A percentile compares a stretch with the other conserved stretches of the same genome.
Conservation (phyloP, 305 asterid genomes). For the Fraxinus paxiana region DNA sequence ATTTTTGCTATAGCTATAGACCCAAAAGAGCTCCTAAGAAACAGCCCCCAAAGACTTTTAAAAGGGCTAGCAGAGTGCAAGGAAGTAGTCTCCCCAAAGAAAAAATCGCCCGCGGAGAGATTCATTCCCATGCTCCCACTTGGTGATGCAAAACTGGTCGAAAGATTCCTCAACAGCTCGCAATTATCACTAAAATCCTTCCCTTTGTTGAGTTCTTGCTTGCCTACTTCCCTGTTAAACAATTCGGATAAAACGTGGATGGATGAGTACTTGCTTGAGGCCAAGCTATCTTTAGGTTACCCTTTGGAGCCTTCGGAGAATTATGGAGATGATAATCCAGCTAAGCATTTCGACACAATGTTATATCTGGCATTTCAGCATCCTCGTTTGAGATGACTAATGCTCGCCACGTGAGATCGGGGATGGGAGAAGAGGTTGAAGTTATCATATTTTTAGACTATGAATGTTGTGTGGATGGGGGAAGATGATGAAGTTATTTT, state of each 20-base stretch:
- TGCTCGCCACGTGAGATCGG: constrained; percentile 73
- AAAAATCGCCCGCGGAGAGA: constrained; percentile 59
- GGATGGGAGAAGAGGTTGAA: constrained; percentile 13
- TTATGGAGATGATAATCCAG: constrained; percentile 85
- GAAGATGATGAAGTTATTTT: too few relatives aligned
- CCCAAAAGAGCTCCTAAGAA: constrained; percentile 70
- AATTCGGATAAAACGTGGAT: constrained; percentile 86
- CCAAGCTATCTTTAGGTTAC: constrained; percentile 83
- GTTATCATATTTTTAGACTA: too few relatives aligned
- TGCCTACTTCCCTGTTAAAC: constrained; percentile 35
- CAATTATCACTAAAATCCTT: too few relatives aligned
- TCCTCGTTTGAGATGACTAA: constrained; percentile 65
- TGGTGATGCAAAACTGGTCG: constrained; percentile 65
- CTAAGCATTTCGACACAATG: constrained; percentile 84
- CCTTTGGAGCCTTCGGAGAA: constrained; percentile 78
- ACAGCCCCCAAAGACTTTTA: constrained; percentile 87
- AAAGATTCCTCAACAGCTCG: constrained; percentile 41
- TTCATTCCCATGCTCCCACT: constrained; percentile 82
- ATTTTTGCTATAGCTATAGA: constrained; percentile 62
- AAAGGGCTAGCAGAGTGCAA: constrained; percentile 80
- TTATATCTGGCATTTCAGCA: constrained; percentile 56
- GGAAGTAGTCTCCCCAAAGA: constrained; percentile 66
- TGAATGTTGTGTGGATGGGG: too few relatives aligned
- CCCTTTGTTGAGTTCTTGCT: too few relatives aligned
- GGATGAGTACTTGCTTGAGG: constrained; percentile 81